Evolutionary conservation across 305 asterid species (phyloP).

Genomic region (Fraxinus baroniana): DNA sequence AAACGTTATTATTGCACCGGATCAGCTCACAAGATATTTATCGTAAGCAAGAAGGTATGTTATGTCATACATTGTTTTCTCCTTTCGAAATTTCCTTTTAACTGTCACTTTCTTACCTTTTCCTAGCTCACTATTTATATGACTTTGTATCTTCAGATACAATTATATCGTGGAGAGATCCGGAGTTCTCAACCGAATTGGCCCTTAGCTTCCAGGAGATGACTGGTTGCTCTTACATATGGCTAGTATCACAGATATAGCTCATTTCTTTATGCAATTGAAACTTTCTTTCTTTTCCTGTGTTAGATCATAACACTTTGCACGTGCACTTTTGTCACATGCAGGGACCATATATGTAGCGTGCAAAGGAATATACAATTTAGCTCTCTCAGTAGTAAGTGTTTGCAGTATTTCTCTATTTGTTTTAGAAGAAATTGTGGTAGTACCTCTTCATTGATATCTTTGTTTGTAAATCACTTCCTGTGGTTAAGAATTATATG

Average conservation of each 20-base stretch:
- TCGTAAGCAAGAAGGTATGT: constrained; percentile 94
- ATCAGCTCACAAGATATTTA: constrained; percentile 93
- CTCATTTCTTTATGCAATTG: background rate
- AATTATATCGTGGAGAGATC: constrained; percentile 97
- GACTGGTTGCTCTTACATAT: constrained; percentile 90
- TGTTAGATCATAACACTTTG: background rate
- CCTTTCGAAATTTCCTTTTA: background rate
- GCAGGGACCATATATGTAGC: constrained; percentile 88
- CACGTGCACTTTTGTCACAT: constrained; percentile 20
- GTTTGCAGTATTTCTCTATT: background rate
- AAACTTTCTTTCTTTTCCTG: background rate
- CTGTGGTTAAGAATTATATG: background rate
- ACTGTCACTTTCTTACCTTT: constrained; percentile 9
- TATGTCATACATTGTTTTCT: constrained; percentile 10
- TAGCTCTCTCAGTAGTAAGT: constrained; percentile 76
- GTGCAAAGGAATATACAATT: constrained; percentile 87
- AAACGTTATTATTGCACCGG: constrained; percentile 79
- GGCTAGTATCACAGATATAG: constrained; percentile 56
- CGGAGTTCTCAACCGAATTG: constrained; percentile 81
- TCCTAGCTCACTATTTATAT: constrained; percentile 9
- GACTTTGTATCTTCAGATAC: constrained; percentile 54
- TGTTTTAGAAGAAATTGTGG: background rate
- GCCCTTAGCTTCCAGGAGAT: constrained; percentile 99
- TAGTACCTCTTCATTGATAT: background rate
- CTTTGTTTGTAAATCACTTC: background rate